A percentile compares a stretch with the other conserved stretches of the same genome.
Evolutionary conservation across 1,284 basidiomycete species (phyloP).

Genomic region (Ceratorhiza oryzae-sativae): DNA sequence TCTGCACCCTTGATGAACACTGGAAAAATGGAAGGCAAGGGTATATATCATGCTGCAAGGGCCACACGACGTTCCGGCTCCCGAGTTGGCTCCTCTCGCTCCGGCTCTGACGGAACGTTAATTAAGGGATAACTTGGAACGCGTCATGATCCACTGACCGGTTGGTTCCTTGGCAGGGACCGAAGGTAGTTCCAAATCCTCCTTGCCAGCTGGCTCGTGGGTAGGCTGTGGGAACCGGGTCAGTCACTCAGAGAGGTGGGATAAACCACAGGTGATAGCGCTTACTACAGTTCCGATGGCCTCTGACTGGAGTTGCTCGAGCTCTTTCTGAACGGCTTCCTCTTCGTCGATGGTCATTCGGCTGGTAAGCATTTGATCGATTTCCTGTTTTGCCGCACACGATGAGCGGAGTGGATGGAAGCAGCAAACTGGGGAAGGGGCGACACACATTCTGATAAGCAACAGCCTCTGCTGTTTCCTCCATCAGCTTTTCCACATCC

Average conservation of each 20-base stretch:
- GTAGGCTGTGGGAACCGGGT: conserved; percentile 39
- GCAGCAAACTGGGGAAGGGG: neutral
- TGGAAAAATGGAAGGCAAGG: too few relatives aligned
- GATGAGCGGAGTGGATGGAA: neutral
- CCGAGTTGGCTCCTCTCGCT: conserved; percentile 37
- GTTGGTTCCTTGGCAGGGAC: conserved; percentile 54
- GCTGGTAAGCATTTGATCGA: conserved; percentile 85
- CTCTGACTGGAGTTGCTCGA: conserved; percentile 71
- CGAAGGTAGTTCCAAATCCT: conserved; percentile 53
- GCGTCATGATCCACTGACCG: conserved; percentile 45
- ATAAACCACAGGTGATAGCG: neutral
- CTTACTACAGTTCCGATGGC: conserved; percentile 52
- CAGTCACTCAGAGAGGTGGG: neutral
- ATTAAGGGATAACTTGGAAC: neutral
- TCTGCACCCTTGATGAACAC: too few relatives aligned
- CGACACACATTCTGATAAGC: conserved; percentile 84
- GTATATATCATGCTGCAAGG: conserved; percentile 54
- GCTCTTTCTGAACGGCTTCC: conserved; percentile 87
- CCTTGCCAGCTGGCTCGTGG: conserved; percentile 44
- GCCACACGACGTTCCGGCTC: conserved; percentile 51
- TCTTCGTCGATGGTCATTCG: conserved; percentile 89
- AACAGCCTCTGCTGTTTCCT: conserved; percentile 89
- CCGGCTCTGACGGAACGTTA: conserved; percentile 10
- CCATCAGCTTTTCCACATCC: conserved; percentile 91
- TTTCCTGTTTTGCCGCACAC: conserved; percentile 67